phyloP scores from a whole-genome alignment of 345 rosid genomes.

The thale cress (Arabidopsis thaliana) region TAIR10.1 NC_003076.8:26599501-26600000 shows the following conservation, averaged over 20 bases:
- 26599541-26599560: not conserved
- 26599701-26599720: not conserved
- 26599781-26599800: constrained; percentile 8
- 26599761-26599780: constrained; percentile 21
- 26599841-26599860: not conserved
- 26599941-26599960: constrained; percentile 39
- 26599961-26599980: constrained; percentile 23
- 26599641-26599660: constrained; percentile 34
- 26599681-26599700: not conserved
- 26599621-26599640: constrained; percentile 19
- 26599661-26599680: not conserved
- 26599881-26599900: not conserved
- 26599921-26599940: constrained; percentile 25
- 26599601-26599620: constrained; percentile 22
- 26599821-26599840: not conserved
- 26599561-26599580: not conserved
- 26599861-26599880: not conserved
- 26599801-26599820: constrained; percentile 20
- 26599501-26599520: not conserved
- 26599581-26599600: constrained; percentile 13
- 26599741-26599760: not conserved
- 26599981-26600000: not conserved
- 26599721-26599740: not conserved
- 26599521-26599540: constrained; percentile 21
- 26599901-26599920: not conserved